Conservation (phyloP, 371 early-diverging fungal genomes). For the Mortierella sp. region DNA sequence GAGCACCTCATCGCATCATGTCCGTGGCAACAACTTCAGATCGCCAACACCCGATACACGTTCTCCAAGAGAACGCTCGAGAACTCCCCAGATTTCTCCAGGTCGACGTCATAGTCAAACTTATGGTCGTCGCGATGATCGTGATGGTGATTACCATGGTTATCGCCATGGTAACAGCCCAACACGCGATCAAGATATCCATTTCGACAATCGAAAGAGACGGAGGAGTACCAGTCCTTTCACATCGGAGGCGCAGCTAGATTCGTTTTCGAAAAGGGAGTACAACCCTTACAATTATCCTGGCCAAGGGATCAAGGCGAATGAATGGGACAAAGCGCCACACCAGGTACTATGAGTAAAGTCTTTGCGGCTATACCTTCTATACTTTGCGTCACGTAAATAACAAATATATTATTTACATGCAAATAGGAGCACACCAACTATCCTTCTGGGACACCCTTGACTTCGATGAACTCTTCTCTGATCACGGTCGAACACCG, state of each 20-base stretch:
- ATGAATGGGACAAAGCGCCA: background rate
- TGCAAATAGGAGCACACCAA: background rate
- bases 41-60: conserved; percentile 23
- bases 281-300: background rate
- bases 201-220: background rate
- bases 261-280: background rate
- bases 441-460: background rate
- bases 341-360: background rate
- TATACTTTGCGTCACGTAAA: background rate
- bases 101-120: conserved; percentile 10
- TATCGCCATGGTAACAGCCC: background rate
- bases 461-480: background rate
- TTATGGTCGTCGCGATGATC: conserved; percentile 2
- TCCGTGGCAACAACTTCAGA: conserved; percentile 3
- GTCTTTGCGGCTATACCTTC: background rate
- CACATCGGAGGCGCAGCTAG: background rate
- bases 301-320: background rate
- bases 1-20: background rate
- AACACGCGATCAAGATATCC: background rate
- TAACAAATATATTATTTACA: background rate
- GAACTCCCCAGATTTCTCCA: conserved; percentile 2
- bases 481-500: background rate
- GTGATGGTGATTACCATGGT: background rate
- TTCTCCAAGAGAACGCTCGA: conserved; percentile 13
- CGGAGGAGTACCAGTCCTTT: conserved; percentile 10